Conservation (phyloP, 176 grass and related monocot genomes). For the Neostapfia colusana region DNA sequence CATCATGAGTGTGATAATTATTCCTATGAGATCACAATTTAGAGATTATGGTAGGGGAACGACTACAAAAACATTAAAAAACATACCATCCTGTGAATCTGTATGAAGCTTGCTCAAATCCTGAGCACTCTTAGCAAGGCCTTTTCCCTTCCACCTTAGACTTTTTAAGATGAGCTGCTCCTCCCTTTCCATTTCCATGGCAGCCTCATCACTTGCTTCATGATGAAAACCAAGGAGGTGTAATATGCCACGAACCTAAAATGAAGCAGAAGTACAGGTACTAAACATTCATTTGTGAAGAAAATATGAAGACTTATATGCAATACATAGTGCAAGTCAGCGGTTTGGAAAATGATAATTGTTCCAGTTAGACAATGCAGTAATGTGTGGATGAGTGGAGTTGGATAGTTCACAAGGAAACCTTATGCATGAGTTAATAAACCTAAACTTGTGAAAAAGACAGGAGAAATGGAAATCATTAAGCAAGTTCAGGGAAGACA, state of each 20-base stretch:
- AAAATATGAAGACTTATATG: not conserved
- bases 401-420: not conserved
- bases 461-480: not conserved
- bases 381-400: not conserved
- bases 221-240: conserved; percentile 81
- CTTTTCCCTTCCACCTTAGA: conserved; percentile 84
- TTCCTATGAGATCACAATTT: conserved; percentile 18
- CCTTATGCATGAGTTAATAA: not conserved
- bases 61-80: conserved; percentile 23
- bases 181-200: conserved; percentile 78
- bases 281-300: not conserved
- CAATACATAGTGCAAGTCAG: not conserved
- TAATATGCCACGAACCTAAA: conserved; percentile 86
- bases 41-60: conserved; percentile 6
- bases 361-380: not conserved
- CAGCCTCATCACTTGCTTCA: conserved; percentile 67
- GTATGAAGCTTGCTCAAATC: conserved; percentile 45
- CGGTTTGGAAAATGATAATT: not conserved
- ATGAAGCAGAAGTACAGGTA: not conserved
- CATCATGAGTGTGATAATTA: conserved; percentile 35
- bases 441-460: not conserved
- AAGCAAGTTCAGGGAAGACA: conserved; percentile 7
- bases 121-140: conserved; percentile 47
- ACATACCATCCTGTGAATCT: conserved; percentile 62
- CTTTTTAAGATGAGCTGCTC: conserved; percentile 75